These are phyloP conservation scores for Yamadazyma sp. DNA, from an alignment of 1,139 yeast genomes.

Conservation along the genomic window DNA sequence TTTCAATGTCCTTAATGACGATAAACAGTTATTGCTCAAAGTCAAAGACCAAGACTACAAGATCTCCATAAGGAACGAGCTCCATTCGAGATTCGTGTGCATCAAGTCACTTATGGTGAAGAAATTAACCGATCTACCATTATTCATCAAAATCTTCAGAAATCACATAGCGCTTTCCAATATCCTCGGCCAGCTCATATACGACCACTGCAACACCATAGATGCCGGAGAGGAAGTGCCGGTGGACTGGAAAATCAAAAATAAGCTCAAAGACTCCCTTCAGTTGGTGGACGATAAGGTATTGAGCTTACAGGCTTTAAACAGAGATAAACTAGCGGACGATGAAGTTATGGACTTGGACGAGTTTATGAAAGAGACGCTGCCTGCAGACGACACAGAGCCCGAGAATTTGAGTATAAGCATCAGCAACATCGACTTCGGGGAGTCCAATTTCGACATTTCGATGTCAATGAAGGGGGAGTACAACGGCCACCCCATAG, in stretches of 20 bases:
- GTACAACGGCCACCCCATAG: constrained; percentile 15
- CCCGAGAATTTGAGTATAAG: constrained; percentile 20
- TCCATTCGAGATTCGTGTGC: constrained; percentile 19
- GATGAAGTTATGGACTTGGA: constrained; percentile 12
- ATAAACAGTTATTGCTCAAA: constrained; percentile 15
- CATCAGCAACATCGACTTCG: constrained; percentile 27
- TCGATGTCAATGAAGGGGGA: constrained; percentile 24
- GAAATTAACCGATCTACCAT: constrained; percentile 25
- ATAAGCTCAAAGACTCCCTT: constrained; percentile 36
- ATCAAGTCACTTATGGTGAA: constrained; percentile 24
- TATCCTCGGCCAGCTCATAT: constrained; percentile 15
- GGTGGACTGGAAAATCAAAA: constrained; percentile 20
- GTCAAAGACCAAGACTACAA: constrained; percentile 4
- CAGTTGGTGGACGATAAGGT: constrained; percentile 44
- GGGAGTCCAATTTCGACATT: constrained; percentile 23
- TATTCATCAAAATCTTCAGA: constrained; percentile 30
- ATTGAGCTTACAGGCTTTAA: constrained; percentile 33
- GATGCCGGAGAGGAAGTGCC: constrained; percentile 13
- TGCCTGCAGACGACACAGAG: constrained; percentile 4
- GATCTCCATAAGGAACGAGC: constrained; percentile 10
- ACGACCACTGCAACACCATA: constrained; percentile 2
- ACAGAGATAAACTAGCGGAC: constrained; percentile 18
- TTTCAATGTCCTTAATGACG: constrained; percentile 21
- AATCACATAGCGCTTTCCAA: constrained; percentile 31
- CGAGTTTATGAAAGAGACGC: constrained; percentile 14